phyloP scores from a whole-genome alignment of 2,329 filamentous ascomycete species.

The Epichloe hybrida region DNA sequence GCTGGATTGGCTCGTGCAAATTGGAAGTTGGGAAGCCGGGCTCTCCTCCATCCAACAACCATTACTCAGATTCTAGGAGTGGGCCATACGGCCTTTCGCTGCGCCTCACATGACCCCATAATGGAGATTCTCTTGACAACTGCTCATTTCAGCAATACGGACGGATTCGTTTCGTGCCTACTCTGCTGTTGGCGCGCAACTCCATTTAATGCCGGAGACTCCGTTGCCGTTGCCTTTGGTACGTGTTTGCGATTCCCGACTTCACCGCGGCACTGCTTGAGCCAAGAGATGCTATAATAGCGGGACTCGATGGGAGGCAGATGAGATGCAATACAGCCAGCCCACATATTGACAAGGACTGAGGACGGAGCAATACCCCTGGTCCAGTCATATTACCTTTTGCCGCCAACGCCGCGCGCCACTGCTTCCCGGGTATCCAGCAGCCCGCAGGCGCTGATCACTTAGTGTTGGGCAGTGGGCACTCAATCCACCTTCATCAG shows the following conservation, averaged over 20 bases:
- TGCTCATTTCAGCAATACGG: neutral
- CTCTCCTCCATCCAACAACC: no score
- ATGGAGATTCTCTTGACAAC: no score
- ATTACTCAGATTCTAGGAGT: no score
- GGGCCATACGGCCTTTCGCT: no score
- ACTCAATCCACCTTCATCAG: conserved; percentile 1
- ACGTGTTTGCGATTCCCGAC: neutral
- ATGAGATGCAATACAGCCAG: neutral
- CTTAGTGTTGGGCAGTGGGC: neutral
- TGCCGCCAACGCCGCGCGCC: conserved; percentile 1
- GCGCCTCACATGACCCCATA: no score
- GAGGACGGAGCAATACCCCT: neutral
- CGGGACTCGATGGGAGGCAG: neutral
- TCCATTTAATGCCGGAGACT: neutral
- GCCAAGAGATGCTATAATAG: neutral
- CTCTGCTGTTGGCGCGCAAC: neutral
- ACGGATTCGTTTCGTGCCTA: neutral
- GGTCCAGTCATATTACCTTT: conserved; percentile 1
- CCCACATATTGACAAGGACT: neutral
- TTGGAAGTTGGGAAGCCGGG: neutral
- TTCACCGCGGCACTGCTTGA: neutral
- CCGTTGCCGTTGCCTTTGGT: no score
- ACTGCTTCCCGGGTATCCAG: conserved; percentile 4
- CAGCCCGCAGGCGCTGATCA: conserved; percentile 3
- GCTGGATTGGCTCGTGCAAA: neutral